Base-by-base conservation (phyloP, 1,139 yeast genomes). In the Trichomonascaceae sp. region DNA sequence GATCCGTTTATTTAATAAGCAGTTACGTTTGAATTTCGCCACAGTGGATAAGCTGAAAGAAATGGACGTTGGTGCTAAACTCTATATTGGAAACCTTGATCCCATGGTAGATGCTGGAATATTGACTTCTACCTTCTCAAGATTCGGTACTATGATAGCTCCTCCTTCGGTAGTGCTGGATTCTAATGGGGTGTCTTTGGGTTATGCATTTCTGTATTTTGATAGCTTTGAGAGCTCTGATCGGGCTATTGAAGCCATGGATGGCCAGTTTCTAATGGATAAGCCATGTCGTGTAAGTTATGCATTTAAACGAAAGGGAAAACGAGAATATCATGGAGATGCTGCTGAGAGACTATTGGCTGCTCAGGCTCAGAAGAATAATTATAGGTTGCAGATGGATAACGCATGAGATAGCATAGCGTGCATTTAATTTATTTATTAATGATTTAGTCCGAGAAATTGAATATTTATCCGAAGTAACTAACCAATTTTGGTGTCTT, bases 301-400 rank as follows among this genome's bases (percentile, higher is more conserved):
- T 66, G 96, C 96, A 0, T 82, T 76, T 64, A 88, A 87, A 68
- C 83, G 80, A 60, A 82, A 81, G 57, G 76, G 79, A 17, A 75
- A 76, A 52, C 80, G 77, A 53, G 76, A 75, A 50, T 77, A 80
- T 49, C 96, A 89, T 63, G 97, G 97, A n/a, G 95, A 85, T 62
- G 77, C 77, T 30, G 82, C 82, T 0, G 97, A 91, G 64, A 75
- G 97, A 61, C 60, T 79, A 51, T 74, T 91, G 57, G 93, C 95
- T 17, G 79, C 76, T 50, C 85, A 82, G 64, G 96, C 95, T 1
- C 68, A 70, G 56, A 73, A 72, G 61, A 66, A 71, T 54, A 66
- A 67, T 41, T 63, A 64, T 48, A 47, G 45, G 32, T 51, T 57
- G 17, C 57, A 55, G 18, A n/a, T 50, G 3, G 17, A n/a, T 15